These are phyloP conservation scores for Petasospora fabianii DNA, from an alignment of 1,139 yeast species.

Conservation along the genomic window DNA sequence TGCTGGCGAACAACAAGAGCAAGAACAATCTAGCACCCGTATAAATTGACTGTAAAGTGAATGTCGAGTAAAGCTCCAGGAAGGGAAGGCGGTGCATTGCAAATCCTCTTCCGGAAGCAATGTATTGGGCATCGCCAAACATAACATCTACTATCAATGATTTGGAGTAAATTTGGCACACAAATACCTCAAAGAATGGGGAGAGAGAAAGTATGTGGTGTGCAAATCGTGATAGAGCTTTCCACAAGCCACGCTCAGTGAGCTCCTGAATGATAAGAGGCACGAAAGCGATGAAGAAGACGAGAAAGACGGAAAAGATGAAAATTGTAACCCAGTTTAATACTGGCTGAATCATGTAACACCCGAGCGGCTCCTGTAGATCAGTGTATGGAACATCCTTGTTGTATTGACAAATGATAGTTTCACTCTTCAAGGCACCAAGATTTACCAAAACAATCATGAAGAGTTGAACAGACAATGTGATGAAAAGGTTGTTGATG, in stretches of 20 bases:
- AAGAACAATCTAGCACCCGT: slow-evolving; percentile 58
- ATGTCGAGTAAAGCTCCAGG: slow-evolving; percentile 55
- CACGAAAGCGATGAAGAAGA: slow-evolving; percentile 77
- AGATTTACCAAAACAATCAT: slow-evolving; percentile 64
- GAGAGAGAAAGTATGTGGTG: slow-evolving; percentile 71
- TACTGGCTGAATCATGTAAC: slow-evolving; percentile 71
- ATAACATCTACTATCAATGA: slow-evolving; percentile 65
- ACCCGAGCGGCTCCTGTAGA: slow-evolving; percentile 63
- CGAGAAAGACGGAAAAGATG: slow-evolving; percentile 76
- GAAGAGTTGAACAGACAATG: slow-evolving; percentile 69
- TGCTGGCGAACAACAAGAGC: slow-evolving; percentile 58
- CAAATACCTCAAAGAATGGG: slow-evolving; percentile 84
- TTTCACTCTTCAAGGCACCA: slow-evolving; percentile 62
- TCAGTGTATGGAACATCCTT: slow-evolving; percentile 57
- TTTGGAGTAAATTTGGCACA: slow-evolving; percentile 77
- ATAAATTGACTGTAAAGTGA: slow-evolving; percentile 61
- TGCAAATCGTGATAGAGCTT: slow-evolving; percentile 54
- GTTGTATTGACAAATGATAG: slow-evolving; percentile 53
- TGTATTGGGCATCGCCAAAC: slow-evolving; percentile 80
- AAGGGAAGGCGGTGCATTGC: slow-evolving; percentile 69
- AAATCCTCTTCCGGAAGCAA: slow-evolving; percentile 83
- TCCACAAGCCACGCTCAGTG: slow-evolving; percentile 69
- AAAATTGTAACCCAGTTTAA: slow-evolving; percentile 78
- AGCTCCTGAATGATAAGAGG: slow-evolving; percentile 79
- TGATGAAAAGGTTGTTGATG: slow-evolving; percentile 74